These are phyloP conservation scores for Ramicandelaber brevisporus DNA, from an alignment of 192 early-diverging fungal species.

Conservation along the genomic window DNA sequence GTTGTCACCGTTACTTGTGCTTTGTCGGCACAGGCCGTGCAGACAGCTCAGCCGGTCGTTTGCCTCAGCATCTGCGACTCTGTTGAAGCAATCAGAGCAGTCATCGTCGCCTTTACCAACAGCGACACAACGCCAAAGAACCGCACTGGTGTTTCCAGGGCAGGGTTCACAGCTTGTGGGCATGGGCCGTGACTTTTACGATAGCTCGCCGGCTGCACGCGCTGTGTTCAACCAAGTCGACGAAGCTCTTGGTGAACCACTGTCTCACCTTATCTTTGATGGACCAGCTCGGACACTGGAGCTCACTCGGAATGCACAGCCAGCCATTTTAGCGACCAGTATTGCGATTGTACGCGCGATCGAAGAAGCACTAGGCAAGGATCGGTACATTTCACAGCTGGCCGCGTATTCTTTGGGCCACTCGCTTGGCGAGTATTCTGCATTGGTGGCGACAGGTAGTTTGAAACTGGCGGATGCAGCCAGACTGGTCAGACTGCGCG, in stretches of 20 bases:
- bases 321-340: slow-evolving; percentile 75
- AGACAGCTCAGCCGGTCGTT: no score
- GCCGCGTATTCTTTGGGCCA: slow-evolving; percentile 75
- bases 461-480: slow-evolving; percentile 55
- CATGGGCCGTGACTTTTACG: slow-evolving; percentile 78
- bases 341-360: slow-evolving; percentile 65
- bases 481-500: slow-evolving; percentile 59
- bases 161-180: slow-evolving; percentile 71
- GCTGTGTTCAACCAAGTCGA: slow-evolving; percentile 78
- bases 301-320: slow-evolving; percentile 58
- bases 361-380: slow-evolving; percentile 59
- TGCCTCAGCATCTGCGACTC: no score
- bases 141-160: no score
- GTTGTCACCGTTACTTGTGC: no score
- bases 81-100: no score
- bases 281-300: slow-evolving; percentile 45
- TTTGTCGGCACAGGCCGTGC: no score
- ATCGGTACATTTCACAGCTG: slow-evolving; percentile 28
- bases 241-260: slow-evolving; percentile 37
- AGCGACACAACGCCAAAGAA: no score
- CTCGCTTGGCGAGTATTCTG: slow-evolving; percentile 79
- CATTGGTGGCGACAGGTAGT: slow-evolving; percentile 37
- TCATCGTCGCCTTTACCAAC: no score
- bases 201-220: slow-evolving; percentile 39
- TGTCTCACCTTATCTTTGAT: slow-evolving; percentile 66